Percentiles rank a stretch among this genome's conserved stretches.
These are phyloP conservation scores for Amyloporia xantha DNA, from an alignment of 768 basidiomycete genomes.

Conservation along the genomic window DNA sequence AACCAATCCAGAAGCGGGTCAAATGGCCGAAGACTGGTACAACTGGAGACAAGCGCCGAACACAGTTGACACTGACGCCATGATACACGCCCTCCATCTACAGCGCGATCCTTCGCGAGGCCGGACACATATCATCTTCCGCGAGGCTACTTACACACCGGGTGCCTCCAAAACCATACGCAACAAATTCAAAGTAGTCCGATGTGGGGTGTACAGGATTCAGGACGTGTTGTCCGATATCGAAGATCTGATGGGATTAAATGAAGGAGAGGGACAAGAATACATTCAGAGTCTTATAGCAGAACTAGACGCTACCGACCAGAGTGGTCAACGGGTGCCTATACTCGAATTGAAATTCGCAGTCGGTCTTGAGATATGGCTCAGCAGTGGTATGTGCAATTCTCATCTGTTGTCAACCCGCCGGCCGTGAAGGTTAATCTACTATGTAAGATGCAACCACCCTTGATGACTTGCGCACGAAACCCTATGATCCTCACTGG, in stretches of 20 bases:
- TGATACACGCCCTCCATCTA: conserved; percentile 19
- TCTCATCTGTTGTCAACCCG: neutral
- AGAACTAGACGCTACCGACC: neutral
- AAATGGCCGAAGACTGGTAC: conserved; percentile 17
- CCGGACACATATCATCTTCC: conserved; percentile 24
- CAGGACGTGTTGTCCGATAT: conserved; percentile 19
- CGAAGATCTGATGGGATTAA: conserved; percentile 13
- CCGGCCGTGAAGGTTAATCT: neutral
- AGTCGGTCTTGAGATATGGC: conserved; percentile 7
- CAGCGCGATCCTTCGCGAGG: conserved; percentile 21
- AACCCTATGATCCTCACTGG: conserved; percentile 17
- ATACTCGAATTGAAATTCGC: conserved; percentile 11
- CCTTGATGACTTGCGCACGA: conserved; percentile 1
- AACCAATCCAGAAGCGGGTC: conserved; percentile 9
- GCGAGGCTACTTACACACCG: conserved; percentile 17
- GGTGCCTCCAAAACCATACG: conserved; percentile 10
- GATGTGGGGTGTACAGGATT: conserved; percentile 18
- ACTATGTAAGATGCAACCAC: conserved; percentile 1
- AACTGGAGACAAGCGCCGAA: conserved; percentile 14
- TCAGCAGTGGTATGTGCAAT: conserved; percentile 12
- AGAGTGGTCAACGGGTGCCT: neutral
- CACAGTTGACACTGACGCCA: conserved; percentile 9
- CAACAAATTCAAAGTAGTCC: conserved; percentile 14
- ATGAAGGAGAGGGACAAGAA: conserved; percentile 18
- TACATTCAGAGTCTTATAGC: conserved; percentile 12